Conservation (phyloP, 2,329 filamentous ascomycete genomes). For the Kalaharituber pfeilii region DNA sequence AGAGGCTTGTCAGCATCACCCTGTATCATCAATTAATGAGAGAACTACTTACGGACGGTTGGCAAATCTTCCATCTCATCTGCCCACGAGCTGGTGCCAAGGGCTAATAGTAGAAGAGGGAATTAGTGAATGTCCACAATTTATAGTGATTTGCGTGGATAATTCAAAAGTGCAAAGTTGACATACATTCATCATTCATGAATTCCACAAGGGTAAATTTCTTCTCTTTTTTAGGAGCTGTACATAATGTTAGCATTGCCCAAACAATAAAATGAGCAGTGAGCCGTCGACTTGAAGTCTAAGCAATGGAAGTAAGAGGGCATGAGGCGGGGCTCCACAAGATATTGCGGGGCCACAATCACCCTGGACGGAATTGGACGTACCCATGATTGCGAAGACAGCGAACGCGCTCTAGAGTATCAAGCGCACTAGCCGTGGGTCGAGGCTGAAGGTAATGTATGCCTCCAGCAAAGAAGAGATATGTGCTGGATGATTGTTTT, state of each 20-base stretch:
- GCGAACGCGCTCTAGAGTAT: conserved; percentile 18
- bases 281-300: not conserved
- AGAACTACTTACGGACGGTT: conserved; percentile 46
- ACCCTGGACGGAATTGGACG: conserved; percentile 9
- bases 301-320: not conserved
- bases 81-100: conserved; percentile 60
- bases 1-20: not conserved
- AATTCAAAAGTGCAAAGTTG: too few species aligned
- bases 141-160: conserved; percentile 21
- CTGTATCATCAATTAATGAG: not conserved
- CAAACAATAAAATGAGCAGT: too few species aligned
- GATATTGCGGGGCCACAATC: not conserved
- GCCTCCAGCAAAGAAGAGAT: conserved; percentile 8
- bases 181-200: conserved; percentile 71
- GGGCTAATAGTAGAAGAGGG: not conserved
- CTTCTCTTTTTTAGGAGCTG: conserved; percentile 76
- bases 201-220: conserved; percentile 98
- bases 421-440: conserved; percentile 17
- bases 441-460: conserved; percentile 7
- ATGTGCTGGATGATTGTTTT: not conserved
- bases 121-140: not conserved
- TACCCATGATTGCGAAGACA: conserved; percentile 43
- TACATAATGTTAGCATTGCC: conserved; percentile 21
- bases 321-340: not conserved
- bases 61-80: conserved; percentile 90